Conservation (phyloP, 768 basidiomycete species). For the Nidula microcarpa region DNA sequence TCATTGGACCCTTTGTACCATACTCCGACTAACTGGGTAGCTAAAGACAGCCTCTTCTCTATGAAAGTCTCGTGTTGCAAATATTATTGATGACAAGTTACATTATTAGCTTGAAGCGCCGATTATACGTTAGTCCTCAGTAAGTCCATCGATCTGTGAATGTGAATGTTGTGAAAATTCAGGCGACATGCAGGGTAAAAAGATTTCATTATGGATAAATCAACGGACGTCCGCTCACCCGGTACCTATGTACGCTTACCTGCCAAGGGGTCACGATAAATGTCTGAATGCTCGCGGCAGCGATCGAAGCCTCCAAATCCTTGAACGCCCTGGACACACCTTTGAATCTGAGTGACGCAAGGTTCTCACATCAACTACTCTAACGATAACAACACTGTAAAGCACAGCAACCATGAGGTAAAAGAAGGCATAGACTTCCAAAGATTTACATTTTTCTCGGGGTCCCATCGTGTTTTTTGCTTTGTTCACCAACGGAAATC, state of each 20-base stretch:
- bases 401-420: constrained; percentile 26
- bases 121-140: no score
- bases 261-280: not conserved
- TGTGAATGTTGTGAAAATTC: no score
- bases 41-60: not conserved
- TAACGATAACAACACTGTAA: not conserved
- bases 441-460: constrained; percentile 3
- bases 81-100: not conserved
- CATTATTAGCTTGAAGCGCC: not conserved
- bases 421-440: constrained; percentile 10
- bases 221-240: no score
- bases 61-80: not conserved
- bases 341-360: not conserved
- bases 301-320: not conserved
- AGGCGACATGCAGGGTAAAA: no score
- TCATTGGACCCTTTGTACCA: not conserved
- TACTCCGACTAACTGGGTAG: not conserved
- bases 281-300: not conserved
- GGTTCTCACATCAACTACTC: not conserved
- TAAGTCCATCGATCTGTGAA: no score
- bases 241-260: no score
- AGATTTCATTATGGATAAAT: no score
- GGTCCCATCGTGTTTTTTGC: constrained; percentile 4
- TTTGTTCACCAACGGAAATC: not conserved
- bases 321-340: not conserved